These are phyloP conservation scores for Drosera capensis DNA, from an alignment of 148 eudicot species.

Conservation along the genomic window DNA sequence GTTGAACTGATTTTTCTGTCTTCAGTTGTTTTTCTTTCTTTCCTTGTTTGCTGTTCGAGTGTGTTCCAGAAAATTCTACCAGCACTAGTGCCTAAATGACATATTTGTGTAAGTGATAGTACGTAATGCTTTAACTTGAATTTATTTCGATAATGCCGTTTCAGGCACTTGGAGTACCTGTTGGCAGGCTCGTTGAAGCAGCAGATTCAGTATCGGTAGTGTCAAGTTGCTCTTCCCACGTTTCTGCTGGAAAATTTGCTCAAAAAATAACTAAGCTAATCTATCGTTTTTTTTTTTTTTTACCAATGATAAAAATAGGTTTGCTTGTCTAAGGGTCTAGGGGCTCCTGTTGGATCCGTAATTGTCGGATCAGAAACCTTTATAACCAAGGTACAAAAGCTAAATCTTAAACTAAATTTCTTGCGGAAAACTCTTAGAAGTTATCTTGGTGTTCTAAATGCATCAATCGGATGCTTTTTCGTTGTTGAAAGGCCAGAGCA, in stretches of 20 bases:
- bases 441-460: too few species aligned
- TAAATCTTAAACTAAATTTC: too few species aligned
- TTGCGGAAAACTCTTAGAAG: too few species aligned
- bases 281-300: not conserved
- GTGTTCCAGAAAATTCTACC: too few species aligned
- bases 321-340: conserved; percentile 90
- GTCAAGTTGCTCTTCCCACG: not conserved
- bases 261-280: too few species aligned
- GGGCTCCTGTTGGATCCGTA: conserved; percentile 87
- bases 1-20: too few species aligned
- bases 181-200: conserved; percentile 74
- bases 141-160: not conserved
- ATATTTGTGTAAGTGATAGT: too few species aligned
- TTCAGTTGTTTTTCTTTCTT: too few species aligned
- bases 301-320: conserved; percentile 24
- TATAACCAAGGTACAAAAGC: conserved; percentile 62
- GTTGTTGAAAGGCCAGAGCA: conserved; percentile 53
- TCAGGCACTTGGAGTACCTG: conserved; percentile 84
- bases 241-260: not conserved
- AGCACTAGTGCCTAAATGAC: too few species aligned
- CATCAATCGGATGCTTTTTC: too few species aligned
- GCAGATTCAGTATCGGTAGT: conserved; percentile 95
- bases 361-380: conserved; percentile 80
- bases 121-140: not conserved
- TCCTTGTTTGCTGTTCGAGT: too few species aligned